A percentile compares a stretch with the other conserved stretches of the same genome.
phyloP scores from a whole-genome alignment of 2,329 filamentous ascomycete genomes.

The Alternaria conjuncta region DNA sequence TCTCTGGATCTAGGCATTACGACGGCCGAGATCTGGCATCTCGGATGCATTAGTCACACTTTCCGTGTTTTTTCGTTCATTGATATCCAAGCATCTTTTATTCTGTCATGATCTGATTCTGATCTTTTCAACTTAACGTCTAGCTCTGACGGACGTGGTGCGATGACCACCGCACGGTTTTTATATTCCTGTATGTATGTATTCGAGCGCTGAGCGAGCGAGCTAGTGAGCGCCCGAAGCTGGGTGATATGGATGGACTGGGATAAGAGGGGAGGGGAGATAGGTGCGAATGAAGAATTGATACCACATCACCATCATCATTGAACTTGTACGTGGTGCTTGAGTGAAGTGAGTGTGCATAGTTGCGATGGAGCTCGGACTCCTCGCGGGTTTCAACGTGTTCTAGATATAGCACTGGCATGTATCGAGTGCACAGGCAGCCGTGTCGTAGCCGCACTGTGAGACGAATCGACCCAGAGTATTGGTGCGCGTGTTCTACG shows the following conservation, averaged over 20 bases:
- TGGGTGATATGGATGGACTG: not conserved
- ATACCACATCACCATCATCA: not conserved
- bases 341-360: not conserved
- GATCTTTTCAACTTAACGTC: not conserved
- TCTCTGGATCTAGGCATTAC: slow-evolving; percentile 5
- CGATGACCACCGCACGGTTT: slow-evolving; percentile 6
- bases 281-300: slow-evolving; percentile 2
- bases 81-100: slow-evolving; percentile 6
- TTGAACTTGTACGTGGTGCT: not conserved
- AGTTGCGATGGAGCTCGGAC: not conserved
- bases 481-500: not conserved
- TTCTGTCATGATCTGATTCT: slow-evolving; percentile 2
- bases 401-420: not conserved
- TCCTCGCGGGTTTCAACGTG: not conserved
- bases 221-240: not conserved
- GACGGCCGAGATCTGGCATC: slow-evolving; percentile 12
- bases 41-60: slow-evolving; percentile 8
- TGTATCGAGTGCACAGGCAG: not conserved
- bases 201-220: slow-evolving; percentile 3
- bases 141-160: slow-evolving; percentile 7
- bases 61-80: not conserved
- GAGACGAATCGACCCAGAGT: not conserved
- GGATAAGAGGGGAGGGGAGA: not conserved
- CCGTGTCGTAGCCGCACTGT: not conserved
- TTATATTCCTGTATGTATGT: slow-evolving; percentile 10